Evolutionary conservation across 2,329 filamentous ascomycete genomes (phyloP), one percentile per base, ranked within the genome.

Genomic region (Exophiala bonariae): DNA sequence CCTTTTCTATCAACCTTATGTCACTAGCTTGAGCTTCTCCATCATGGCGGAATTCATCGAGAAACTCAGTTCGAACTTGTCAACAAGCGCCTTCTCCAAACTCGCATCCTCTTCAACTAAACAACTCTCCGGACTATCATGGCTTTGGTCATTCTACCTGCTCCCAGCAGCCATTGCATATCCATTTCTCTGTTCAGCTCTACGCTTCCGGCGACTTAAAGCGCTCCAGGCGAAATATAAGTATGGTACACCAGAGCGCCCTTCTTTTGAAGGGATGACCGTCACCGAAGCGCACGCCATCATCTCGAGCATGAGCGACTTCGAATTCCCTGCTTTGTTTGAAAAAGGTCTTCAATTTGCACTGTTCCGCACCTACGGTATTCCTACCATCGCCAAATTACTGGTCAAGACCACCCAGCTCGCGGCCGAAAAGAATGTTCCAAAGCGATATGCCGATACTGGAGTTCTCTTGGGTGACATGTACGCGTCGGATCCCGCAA

Each of bases 401-500:
- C 68, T 81, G 6, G 66, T 67, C 1, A 68, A 68, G 30, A 81
- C 78, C 2, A 69, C 66, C 30, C 73, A 81, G 55, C 71, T 81
- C 23, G 66, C 68, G 2, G 65, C 66, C 7, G 56, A 65, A 1
- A 63, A 66, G n/a, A 76, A 69, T 9, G 73, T 77, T 0, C 66
- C 71, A 1, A 81, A 81, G 56, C 71, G 79, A 10, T 77, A 75
- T 49, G 68, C 71, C 1, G 79, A 81, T 56, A 81, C 79, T 0
- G 64, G 56, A 3, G 65, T 76, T 2, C 62, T 81, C 2, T 62
- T 81, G 3, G 60, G 63, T 3, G 78, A 81, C 55, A 70, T 79
- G 42, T 59, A 67, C 4, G 72, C 74, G 0, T 61, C 66, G 11
- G 41, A 45, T 14, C 58, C 58, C 2, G 41, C 33, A 8, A 74